These are phyloP conservation scores for Starmerella potacharoeniae DNA, from an alignment of 805 yeast species.

Conservation along the genomic window DNA sequence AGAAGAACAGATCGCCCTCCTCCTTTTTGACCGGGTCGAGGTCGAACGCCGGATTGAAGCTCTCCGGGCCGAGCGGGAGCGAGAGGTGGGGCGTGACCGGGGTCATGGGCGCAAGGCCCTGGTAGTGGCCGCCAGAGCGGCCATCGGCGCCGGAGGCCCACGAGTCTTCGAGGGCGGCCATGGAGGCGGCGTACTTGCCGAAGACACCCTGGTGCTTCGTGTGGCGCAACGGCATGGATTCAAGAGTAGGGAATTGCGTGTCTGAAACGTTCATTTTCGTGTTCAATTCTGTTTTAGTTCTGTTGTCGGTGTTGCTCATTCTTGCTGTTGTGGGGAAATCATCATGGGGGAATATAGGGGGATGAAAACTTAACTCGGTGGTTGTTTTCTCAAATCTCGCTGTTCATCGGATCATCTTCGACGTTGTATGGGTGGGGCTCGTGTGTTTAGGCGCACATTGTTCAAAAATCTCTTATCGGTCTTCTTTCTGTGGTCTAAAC, in stretches of 20 bases:
- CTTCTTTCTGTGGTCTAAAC: slow-evolving; percentile 12
- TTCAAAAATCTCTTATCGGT: background rate
- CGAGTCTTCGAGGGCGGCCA: slow-evolving; percentile 22
- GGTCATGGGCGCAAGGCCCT: slow-evolving; percentile 8
- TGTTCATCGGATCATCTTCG: slow-evolving; percentile 11
- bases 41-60: background rate
- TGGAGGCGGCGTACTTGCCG: slow-evolving; percentile 28
- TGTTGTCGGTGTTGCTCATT: slow-evolving; percentile 1
- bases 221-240: slow-evolving; percentile 14
- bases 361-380: slow-evolving; percentile 2
- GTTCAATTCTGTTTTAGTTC: slow-evolving; percentile 5
- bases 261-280: slow-evolving; percentile 2
- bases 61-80: background rate
- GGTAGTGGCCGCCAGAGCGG: background rate
- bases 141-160: slow-evolving; percentile 21
- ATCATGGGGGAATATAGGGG: slow-evolving; percentile 6
- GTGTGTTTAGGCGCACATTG: slow-evolving; percentile 19
- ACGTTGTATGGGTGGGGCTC: slow-evolving; percentile 1
- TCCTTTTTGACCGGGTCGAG: slow-evolving; percentile 1
- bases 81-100: slow-evolving; percentile 17
- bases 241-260: background rate
- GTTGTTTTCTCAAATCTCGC: slow-evolving; percentile 8
- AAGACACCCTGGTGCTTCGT: slow-evolving; percentile 26
- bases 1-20: slow-evolving; percentile 10
- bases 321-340: slow-evolving; percentile 3